Percentiles rank a stretch among this genome's conserved stretches.
These are phyloP conservation scores for Pholiota conissans DNA, from an alignment of 768 basidiomycete species.

Conservation along the genomic window DNA sequence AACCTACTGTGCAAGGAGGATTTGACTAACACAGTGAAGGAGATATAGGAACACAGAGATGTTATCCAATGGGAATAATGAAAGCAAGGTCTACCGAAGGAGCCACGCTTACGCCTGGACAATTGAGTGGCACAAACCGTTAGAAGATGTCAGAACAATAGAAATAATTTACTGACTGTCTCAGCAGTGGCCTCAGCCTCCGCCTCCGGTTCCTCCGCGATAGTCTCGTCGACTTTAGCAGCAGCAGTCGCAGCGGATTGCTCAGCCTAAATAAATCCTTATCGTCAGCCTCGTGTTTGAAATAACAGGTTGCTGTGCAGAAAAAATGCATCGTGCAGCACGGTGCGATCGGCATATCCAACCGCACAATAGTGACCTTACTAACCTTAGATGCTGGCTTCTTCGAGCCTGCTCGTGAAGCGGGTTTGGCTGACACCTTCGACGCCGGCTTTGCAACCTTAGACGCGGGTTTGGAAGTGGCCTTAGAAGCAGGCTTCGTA, in stretches of 20 bases:
- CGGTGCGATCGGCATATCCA: not conserved
- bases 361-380: not conserved
- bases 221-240: constrained; percentile 43
- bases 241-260: constrained; percentile 36
- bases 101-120: constrained; percentile 10
- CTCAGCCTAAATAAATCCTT: constrained; percentile 31
- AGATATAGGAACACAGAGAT: constrained; percentile 1
- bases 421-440: constrained; percentile 47
- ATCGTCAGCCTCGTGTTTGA: constrained; percentile 17
- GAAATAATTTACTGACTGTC: constrained; percentile 6
- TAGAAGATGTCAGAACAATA: not conserved
- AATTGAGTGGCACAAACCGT: not conserved
- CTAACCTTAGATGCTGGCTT: constrained; percentile 66
- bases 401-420: constrained; percentile 58
- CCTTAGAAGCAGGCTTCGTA: constrained; percentile 43
- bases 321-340: not conserved
- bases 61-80: not conserved
- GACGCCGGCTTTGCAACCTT: constrained; percentile 46
- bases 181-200: constrained; percentile 37
- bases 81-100: not conserved
- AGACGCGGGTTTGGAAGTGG: constrained; percentile 43
- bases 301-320: not conserved
- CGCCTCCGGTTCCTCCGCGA: constrained; percentile 55
- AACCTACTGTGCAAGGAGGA: constrained; percentile 12
- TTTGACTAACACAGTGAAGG: constrained; percentile 3